phyloP scores from a whole-genome alignment of 257 asterid genomes.

The Dorcoceras hygrometricum region DNA sequence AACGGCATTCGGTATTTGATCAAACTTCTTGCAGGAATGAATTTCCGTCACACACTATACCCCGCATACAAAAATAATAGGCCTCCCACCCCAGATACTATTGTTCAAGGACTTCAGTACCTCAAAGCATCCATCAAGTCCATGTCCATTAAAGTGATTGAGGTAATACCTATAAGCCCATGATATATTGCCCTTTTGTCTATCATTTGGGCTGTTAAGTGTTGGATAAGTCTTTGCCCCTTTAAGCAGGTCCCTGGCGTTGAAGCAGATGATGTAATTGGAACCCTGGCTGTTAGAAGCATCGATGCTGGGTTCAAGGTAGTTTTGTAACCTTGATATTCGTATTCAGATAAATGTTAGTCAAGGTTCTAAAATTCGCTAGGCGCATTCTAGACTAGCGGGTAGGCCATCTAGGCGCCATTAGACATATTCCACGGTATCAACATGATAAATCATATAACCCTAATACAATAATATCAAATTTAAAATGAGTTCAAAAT shows the following conservation, averaged over 20 bases:
- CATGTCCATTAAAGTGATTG: constrained; percentile 90
- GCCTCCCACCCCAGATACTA: constrained; percentile 97
- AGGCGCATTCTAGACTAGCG: too few species aligned
- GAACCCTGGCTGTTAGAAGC: constrained; percentile 87
- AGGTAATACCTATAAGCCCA: constrained; percentile 47
- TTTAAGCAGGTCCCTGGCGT: constrained; percentile 92
- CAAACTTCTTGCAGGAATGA: constrained; percentile 62
- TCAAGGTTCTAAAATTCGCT: too few species aligned
- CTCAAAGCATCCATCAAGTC: constrained; percentile 94
- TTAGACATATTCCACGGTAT: too few species aligned
- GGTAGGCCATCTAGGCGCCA: too few species aligned
- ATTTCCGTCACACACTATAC: constrained; percentile 86
- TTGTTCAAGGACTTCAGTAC: constrained; percentile 95
- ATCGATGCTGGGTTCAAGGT: constrained; percentile 89
- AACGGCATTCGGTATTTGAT: constrained; percentile 22
- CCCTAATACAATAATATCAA: too few species aligned
- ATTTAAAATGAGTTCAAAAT: too few species aligned
- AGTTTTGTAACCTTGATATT: constrained; percentile 22
- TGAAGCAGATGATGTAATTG: constrained; percentile 99
- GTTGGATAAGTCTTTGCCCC: constrained; percentile 24
- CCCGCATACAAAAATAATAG: constrained; percentile 96
- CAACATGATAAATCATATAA: too few species aligned
- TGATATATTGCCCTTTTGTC: constrained; percentile 18
- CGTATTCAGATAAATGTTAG: constrained; percentile 19
- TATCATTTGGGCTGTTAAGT: constrained; percentile 16